These are phyloP conservation scores for Podila minutissima DNA, from an alignment of 192 early-diverging fungal species.

Conservation along the genomic window DNA sequence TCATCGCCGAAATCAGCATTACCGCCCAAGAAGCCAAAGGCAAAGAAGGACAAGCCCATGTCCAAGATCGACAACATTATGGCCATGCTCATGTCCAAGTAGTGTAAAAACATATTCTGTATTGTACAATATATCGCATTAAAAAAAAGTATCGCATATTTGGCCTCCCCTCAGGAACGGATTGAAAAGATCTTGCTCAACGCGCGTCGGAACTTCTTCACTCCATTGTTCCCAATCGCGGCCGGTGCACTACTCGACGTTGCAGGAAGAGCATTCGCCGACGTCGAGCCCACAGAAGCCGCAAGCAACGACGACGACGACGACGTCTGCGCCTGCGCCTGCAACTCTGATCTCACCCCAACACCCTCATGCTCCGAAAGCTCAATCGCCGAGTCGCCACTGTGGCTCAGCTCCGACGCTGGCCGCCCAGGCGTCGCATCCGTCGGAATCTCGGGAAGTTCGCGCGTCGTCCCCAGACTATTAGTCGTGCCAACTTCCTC, in stretches of 20 bases:
- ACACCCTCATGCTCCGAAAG: background rate
- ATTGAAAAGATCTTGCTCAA: constrained; percentile 33
- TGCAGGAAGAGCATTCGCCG: background rate
- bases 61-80: constrained; percentile 47
- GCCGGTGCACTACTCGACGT: background rate
- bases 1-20: background rate
- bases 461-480: background rate
- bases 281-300: background rate
- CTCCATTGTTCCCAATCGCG: background rate
- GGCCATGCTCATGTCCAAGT: constrained; percentile 42
- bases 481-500: background rate
- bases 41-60: constrained; percentile 13
- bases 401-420: background rate
- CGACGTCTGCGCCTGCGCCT: too few relatives aligned
- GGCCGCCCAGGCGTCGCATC: background rate
- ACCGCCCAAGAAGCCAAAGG: background rate
- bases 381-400: background rate
- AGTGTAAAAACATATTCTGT: background rate
- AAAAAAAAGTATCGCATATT: background rate
- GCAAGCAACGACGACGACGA: background rate
- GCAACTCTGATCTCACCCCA: background rate
- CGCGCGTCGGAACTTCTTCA: constrained; percentile 21
- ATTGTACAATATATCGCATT: constrained; percentile 1
- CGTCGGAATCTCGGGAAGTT: background rate
- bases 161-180: background rate